phyloP scores from a whole-genome alignment of 805 yeast genomes.

The Naumovozyma dairenensis region DNA sequence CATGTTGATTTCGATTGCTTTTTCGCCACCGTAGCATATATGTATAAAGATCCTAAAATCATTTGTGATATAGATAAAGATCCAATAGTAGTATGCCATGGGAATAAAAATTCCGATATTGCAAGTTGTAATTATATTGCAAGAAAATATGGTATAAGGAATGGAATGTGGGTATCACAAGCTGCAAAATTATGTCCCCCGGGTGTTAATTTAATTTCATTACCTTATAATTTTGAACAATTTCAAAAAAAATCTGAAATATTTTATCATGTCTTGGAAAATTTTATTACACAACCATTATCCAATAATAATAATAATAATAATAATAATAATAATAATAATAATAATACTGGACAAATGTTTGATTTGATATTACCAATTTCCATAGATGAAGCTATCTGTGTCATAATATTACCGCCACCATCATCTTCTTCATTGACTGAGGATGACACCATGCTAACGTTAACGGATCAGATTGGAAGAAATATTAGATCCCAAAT shows the following conservation, averaged over 20 bases:
- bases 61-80: constrained; percentile 32
- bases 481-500: constrained; percentile 34
- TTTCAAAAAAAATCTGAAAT: constrained; percentile 57
- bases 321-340: no score
- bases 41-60: constrained; percentile 37
- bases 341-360: no score
- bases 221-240: constrained; percentile 65
- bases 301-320: no score
- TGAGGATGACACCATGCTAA: background rate
- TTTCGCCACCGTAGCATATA: constrained; percentile 76
- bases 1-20: constrained; percentile 94
- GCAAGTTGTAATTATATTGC: constrained; percentile 92
- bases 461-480: constrained; percentile 22
- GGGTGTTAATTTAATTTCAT: constrained; percentile 35
- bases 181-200: constrained; percentile 61
- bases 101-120: constrained; percentile 50
- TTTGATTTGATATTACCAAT: constrained; percentile 61
- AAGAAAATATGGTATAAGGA: constrained; percentile 61
- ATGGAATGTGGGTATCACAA: constrained; percentile 81
- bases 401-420: constrained; percentile 11
- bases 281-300: background rate
- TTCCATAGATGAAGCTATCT: constrained; percentile 84
- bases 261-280: constrained; percentile 50
- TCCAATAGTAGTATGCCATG: constrained; percentile 55
- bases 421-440: background rate